Conservation (phyloP, 1,284 basidiomycete species). For the Rhodotorula sp. region DNA sequence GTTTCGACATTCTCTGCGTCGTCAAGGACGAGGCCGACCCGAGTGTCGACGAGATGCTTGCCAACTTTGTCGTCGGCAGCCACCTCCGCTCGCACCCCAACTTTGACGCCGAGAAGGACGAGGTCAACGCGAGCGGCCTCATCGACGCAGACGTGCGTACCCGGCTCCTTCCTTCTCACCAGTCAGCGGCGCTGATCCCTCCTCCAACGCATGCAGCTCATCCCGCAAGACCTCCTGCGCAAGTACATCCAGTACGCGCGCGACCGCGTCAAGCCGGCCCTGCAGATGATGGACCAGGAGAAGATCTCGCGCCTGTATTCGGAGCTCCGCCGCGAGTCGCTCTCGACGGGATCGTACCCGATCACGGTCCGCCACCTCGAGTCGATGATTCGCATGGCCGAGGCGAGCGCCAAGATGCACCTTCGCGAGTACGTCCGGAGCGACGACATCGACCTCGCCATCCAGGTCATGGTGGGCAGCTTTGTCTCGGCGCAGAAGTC, state of each 20-base stretch:
- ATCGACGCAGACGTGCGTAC: conserved; percentile 79
- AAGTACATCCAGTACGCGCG: conserved; percentile 99
- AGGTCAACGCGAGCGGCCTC: conserved; percentile 61
- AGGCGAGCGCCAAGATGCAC: conserved; percentile 98
- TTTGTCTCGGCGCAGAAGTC: conserved; percentile 98
- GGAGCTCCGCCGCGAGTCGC: conserved; percentile 93
- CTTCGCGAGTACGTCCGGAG: conserved; percentile 91
- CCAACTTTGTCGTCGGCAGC: conserved; percentile 94
- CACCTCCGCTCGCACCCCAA: conserved; percentile 92
- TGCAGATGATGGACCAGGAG: conserved; percentile 93
- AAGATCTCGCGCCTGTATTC: conserved; percentile 92
- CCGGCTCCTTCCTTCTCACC: too few relatives aligned
- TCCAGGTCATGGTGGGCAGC: conserved; percentile 89
- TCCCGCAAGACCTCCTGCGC: conserved; percentile 92
- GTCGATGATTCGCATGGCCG: conserved; percentile 99
- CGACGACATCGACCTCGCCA: conserved; percentile 96
- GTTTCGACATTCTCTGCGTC: conserved; percentile 97
- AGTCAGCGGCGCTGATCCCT: background rate
- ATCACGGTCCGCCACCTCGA: conserved; percentile 98
- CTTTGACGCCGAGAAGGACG: conserved; percentile 81
- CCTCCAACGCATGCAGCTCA: conserved; percentile 63
- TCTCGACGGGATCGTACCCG: conserved; percentile 95
- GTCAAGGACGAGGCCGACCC: conserved; percentile 98
- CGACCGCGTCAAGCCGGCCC: conserved; percentile 86
- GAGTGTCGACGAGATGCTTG: conserved; percentile 92